Evolutionary conservation across 257 asterid species (phyloP).

Genomic region (Gentiana dahurica): DNA sequence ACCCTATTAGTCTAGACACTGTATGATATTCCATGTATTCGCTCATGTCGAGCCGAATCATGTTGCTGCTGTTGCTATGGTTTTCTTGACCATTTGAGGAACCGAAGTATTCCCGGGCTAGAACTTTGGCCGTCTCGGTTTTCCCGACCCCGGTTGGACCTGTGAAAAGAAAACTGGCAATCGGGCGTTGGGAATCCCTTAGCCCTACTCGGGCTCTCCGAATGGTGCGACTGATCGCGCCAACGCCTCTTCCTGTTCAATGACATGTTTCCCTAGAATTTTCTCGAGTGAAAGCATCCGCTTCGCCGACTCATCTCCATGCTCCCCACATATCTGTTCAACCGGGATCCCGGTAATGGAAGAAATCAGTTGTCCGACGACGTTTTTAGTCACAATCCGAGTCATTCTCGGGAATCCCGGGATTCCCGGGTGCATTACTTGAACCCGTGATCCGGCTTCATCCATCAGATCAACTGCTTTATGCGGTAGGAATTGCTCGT

Average conservation of each 20-base stretch:
- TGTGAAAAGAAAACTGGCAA: slow-evolving; percentile 66
- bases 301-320: slow-evolving; percentile 21
- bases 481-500: too few relatives aligned
- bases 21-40: slow-evolving; percentile 91
- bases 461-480: too few relatives aligned
- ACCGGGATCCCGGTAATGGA: slow-evolving; percentile 35
- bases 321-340: slow-evolving; percentile 17
- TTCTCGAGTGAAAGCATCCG: slow-evolving; percentile 36
- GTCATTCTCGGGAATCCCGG: too few relatives aligned
- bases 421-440: too few relatives aligned
- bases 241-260: slow-evolving; percentile 80
- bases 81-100: slow-evolving; percentile 12
- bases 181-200: slow-evolving; percentile 70
- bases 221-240: slow-evolving; percentile 69
- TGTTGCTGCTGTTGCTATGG: slow-evolving; percentile 38
- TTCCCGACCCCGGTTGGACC: slow-evolving; percentile 98
- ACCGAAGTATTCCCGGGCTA: slow-evolving; percentile 79
- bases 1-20: slow-evolving; percentile 66
- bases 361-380: slow-evolving; percentile 18
- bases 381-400: too few relatives aligned
- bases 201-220: slow-evolving; percentile 89
- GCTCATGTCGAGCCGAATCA: slow-evolving; percentile 87
- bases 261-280: slow-evolving; percentile 32
- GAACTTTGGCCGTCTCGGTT: slow-evolving; percentile 65
- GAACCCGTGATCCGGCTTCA: too few relatives aligned